Evolutionary conservation across 805 yeast genomes (phyloP), one percentile per base, ranked within the genome.

Genomic region (Cyberlindnera bimundalis): DNA sequence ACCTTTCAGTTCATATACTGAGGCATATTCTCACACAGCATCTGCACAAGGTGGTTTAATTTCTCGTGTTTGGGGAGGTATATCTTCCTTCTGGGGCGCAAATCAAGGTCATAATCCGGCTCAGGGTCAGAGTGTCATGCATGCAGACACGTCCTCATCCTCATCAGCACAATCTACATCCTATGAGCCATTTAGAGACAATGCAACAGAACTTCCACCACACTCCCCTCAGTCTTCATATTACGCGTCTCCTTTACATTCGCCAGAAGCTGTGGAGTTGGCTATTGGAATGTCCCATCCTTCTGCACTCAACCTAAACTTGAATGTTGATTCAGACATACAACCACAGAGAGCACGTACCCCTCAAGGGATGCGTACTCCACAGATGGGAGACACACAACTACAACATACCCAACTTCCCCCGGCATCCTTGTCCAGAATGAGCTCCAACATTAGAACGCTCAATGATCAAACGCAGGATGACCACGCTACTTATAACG

Each of bases 401-500:
- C 6, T 5, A 5, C 23, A 17, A 5, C 7, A 19, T 24, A 14
- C 29, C 6, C n/a, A 51, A 5, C n/a, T 10, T 21, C 51, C 37
- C 7, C 43, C 39, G 1, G 43, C 42, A 8, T 16, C 50, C 1
- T 21, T 44, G 5, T 47, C 51, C 6, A 41, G 51, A 36, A 43
- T 47, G 42, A 40, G 42, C 38, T 41, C 46, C 2, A 35, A 64
- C 43, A 42, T 50, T 37, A 31, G 62, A 55, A 52, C 64, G 42
- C 17, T 66, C 51, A 56, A 52, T 32, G 43, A 48, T 19, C 53
- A 56, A 18, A 35, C 55, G 9, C 53, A 55, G 6, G 66, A 65
- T 15, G 71, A 69, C 17, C 60, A 74, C 26, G 55, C 64, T 20
- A 74, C 79, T 1, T 79, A 76, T 51, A 79, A 79, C 51, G 84